phyloP scores from a whole-genome alignment of 129 eudicot species.

The Saussurea involucrata region DNA sequence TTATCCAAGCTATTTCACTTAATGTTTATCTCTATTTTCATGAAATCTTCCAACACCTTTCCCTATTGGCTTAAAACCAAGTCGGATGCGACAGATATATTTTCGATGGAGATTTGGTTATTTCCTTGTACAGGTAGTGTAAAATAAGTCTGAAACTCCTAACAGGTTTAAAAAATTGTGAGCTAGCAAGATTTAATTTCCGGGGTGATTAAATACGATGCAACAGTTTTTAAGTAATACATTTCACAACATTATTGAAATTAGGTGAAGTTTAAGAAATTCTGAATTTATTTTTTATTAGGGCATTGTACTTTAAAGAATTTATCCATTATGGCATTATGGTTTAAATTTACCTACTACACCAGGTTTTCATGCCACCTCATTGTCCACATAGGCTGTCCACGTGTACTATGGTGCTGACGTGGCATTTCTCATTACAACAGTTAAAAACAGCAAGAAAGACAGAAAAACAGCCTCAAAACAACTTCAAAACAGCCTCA shows the following conservation, averaged over 20 bases:
- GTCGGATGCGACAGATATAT: not conserved
- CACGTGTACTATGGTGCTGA: no score
- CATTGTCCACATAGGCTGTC: no score
- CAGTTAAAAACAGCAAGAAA: no score
- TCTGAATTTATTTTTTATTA: no score
- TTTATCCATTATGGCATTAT: no score
- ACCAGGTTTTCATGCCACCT: no score
- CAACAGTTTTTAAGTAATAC: not conserved
- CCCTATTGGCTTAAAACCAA: not conserved
- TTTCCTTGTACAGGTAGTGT: not conserved
- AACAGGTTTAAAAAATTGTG: not conserved
- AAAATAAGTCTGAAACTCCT: not conserved
- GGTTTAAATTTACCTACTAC: no score
- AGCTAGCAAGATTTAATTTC: not conserved
- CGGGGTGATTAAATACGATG: not conserved
- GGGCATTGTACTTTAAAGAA: no score
- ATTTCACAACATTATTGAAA: not conserved
- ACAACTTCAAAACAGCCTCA: no score
- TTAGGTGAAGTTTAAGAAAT: not conserved
- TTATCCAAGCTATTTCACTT: not conserved
- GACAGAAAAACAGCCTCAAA: no score
- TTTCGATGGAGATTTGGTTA: not conserved
- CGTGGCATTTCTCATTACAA: no score
- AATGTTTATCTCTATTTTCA: not conserved
- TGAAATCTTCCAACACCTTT: no score